Conservation (phyloP, 305 asterid genomes). For the Coffea humblotiana region DNA sequence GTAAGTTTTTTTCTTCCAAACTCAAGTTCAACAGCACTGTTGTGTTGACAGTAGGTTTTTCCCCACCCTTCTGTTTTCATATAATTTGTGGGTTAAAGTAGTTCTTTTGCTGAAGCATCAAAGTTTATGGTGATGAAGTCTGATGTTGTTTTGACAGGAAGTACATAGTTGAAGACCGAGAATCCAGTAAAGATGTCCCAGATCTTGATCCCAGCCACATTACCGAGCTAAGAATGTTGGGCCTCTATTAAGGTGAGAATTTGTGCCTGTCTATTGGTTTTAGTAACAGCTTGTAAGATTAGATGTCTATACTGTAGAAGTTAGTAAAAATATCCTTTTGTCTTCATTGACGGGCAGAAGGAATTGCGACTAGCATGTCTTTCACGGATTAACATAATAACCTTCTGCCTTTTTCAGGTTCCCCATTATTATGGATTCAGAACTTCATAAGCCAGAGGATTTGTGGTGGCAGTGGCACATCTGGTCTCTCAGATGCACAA, state of each 20-base stretch:
- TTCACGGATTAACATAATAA: background rate
- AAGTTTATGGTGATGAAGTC: background rate
- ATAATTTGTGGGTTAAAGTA: background rate
- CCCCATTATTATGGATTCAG: background rate
- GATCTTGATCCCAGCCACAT: constrained; percentile 41
- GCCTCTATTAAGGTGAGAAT: constrained; percentile 24
- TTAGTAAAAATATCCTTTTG: background rate
- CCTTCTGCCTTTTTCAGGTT: background rate
- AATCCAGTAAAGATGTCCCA: constrained; percentile 52
- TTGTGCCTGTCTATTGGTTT: background rate
- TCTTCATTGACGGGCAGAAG: background rate
- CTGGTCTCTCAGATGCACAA: background rate
- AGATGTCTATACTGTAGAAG: background rate
- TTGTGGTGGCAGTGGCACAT: background rate
- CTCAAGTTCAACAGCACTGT: background rate
- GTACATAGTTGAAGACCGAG: constrained; percentile 89
- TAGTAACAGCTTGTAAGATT: background rate
- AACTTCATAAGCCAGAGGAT: background rate
- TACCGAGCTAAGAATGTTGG: constrained; percentile 36
- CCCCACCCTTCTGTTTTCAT: background rate
- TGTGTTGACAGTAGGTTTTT: background rate
- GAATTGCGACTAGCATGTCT: background rate
- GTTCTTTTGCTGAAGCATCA: background rate
- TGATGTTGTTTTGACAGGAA: constrained; percentile 54
- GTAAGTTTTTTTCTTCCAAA: background rate